These are phyloP conservation scores for Trametes cinnabarina DNA, from an alignment of 768 basidiomycete genomes.

Conservation along the genomic window DNA sequence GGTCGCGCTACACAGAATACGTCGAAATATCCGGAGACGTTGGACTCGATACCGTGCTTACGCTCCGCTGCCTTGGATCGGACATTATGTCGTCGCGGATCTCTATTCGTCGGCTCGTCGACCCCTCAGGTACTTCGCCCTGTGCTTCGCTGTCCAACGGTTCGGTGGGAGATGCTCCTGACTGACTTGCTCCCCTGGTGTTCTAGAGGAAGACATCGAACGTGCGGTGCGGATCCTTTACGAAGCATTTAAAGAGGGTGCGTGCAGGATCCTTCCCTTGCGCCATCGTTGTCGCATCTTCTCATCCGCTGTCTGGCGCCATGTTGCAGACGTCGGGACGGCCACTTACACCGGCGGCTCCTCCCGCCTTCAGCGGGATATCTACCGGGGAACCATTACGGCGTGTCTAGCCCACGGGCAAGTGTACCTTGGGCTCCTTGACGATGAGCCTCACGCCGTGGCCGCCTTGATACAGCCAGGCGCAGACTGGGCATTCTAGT, in stretches of 20 bases:
- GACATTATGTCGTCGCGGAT: neutral
- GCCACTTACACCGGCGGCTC: constrained; percentile 15
- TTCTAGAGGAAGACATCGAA: constrained; percentile 21
- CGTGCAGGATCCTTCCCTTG: neutral
- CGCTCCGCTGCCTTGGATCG: neutral
- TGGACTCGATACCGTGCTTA: neutral
- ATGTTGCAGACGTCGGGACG: constrained; percentile 13
- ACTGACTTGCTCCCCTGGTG: neutral
- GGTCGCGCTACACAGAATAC: neutral
- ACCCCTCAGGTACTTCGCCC: constrained; percentile 19
- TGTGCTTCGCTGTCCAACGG: neutral
- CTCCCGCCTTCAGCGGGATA: constrained; percentile 1
- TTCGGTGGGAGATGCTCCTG: neutral
- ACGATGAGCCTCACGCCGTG: constrained; percentile 10
- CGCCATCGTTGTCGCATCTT: neutral
- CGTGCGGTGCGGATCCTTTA: constrained; percentile 20
- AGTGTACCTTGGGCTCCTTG: constrained; percentile 8
- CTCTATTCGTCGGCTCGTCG: constrained; percentile 15
- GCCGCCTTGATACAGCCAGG: constrained; percentile 11
- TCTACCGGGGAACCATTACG: constrained; percentile 7
- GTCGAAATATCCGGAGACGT: too few species aligned
- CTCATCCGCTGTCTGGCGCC: neutral
- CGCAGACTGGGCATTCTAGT: constrained; percentile 20
- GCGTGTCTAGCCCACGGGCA: constrained; percentile 10
- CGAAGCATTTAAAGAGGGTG: constrained; percentile 22